phyloP scores from a whole-genome alignment of 352 stramenopile species.

The Halophytophthora batemanensis region DNA sequence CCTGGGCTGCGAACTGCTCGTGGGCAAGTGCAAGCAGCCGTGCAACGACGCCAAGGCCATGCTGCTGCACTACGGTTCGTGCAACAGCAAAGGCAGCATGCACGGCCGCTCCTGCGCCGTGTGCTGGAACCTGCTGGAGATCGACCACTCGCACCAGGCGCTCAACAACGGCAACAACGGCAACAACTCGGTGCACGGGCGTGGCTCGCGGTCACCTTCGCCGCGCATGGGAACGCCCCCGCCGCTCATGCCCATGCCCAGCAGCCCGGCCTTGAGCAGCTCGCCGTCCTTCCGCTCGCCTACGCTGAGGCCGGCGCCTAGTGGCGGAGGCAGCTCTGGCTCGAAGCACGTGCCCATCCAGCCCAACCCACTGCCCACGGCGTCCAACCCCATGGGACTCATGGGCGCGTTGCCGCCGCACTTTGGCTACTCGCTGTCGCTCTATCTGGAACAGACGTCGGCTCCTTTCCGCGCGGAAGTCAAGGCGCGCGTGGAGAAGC shows the following conservation, averaged over 20 bases:
- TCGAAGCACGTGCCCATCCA: slow-evolving; percentile 73
- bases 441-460: slow-evolving; percentile 77
- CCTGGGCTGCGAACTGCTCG: slow-evolving; percentile 45
- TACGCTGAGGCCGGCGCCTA: slow-evolving; percentile 14
- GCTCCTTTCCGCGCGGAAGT: slow-evolving; percentile 62
- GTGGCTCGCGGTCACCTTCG: slow-evolving; percentile 19
- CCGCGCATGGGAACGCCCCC: slow-evolving; percentile 10
- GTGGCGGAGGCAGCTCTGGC: background rate
- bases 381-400: slow-evolving; percentile 66
- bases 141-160: slow-evolving; percentile 64
- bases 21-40: slow-evolving; percentile 62
- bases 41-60: slow-evolving; percentile 81
- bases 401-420: slow-evolving; percentile 48
- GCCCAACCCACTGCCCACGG: slow-evolving; percentile 70
- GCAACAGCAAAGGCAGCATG: slow-evolving; percentile 39
- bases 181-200: slow-evolving; percentile 15
- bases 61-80: slow-evolving; percentile 66
- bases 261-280: slow-evolving; percentile 13
- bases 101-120: slow-evolving; percentile 44
- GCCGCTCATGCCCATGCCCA: slow-evolving; percentile 17
- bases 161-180: slow-evolving; percentile 26
- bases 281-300: slow-evolving; percentile 23
- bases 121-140: slow-evolving; percentile 64
- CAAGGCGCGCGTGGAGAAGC: slow-evolving; percentile 73
- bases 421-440: slow-evolving; percentile 58